phyloP scores from a whole-genome alignment of 2,329 filamentous ascomycete species.

The Diaporthe nobilis region DNA sequence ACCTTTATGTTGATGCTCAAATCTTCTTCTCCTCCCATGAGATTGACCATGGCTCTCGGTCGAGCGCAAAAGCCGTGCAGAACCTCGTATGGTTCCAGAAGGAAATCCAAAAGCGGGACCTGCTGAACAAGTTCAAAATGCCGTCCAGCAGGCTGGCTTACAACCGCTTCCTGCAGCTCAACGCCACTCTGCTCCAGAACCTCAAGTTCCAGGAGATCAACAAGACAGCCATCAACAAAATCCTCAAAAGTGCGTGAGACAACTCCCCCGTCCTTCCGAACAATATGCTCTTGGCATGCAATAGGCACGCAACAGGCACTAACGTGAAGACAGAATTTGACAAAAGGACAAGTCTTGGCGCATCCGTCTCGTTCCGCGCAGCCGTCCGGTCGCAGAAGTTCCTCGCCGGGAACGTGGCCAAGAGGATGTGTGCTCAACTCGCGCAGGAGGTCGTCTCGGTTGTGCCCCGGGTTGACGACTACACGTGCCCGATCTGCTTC shows the following conservation, averaged over 20 bases:
- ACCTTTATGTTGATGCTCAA: slow-evolving; percentile 83
- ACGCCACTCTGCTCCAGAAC: slow-evolving; percentile 81
- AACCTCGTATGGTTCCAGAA: slow-evolving; percentile 80
- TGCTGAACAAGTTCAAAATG: slow-evolving; percentile 75
- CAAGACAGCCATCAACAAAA: slow-evolving; percentile 82
- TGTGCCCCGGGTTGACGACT: slow-evolving; percentile 88
- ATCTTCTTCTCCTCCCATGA: slow-evolving; percentile 88
- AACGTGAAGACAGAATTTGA: slow-evolving; percentile 76
- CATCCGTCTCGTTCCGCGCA: slow-evolving; percentile 73
- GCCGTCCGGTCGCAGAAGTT: slow-evolving; percentile 72
- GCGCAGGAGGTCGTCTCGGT: slow-evolving; percentile 79
- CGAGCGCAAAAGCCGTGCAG: slow-evolving; percentile 74
- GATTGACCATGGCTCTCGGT: slow-evolving; percentile 76
- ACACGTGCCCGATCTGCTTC: slow-evolving; percentile 85
- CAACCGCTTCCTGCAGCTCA: slow-evolving; percentile 78
- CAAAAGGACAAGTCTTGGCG: slow-evolving; percentile 83
- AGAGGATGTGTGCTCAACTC: slow-evolving; percentile 81
- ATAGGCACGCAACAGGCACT: not conserved
- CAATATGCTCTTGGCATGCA: slow-evolving; percentile 38
- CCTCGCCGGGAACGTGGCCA: slow-evolving; percentile 77
- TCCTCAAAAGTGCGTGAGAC: slow-evolving; percentile 79
- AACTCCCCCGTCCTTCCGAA: not conserved
- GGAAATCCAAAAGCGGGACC: slow-evolving; percentile 72
- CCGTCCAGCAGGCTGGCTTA: slow-evolving; percentile 76
- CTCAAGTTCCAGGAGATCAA: slow-evolving; percentile 91